Evolutionary conservation across 176 grass and related monocot genomes (phyloP), one percentile per base, ranked within the genome.

Genomic region (Carex kokanica): DNA sequence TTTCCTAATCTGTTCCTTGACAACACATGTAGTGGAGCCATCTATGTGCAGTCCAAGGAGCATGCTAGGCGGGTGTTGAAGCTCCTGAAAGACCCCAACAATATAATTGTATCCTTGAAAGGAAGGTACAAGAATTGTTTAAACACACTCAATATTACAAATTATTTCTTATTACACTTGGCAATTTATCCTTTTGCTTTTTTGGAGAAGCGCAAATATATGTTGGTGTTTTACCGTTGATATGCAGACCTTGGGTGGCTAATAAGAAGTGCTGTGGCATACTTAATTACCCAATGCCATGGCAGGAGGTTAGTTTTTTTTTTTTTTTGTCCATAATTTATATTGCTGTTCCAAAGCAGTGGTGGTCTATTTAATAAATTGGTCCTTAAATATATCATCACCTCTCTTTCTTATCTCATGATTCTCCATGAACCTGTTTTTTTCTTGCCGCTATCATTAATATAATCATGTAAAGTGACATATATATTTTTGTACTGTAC

Each of bases 211-310:
- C 36, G 36, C 36, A 5, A 38, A 38, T 38, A 38, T 74, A 49
- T 74, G 41, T 10, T 47, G 69, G n/a, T 70, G 7, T 60, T 32
- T 86, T 58, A 9, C 61, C 53, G 29, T 70, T 62, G 56, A 23
- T 81, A 36, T 82, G 45, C 84, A 87, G 85, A 17, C 85, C 85
- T 61, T 87, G 85, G 85, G 65, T 87, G 78, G 36, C 23, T 47
- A 82, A 25, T 34, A 9, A 74, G 57, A 87, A 72, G 45, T 87
- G 77, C 40, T 82, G 85, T 87, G 85, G 85, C 40, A 72, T 43
- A 73, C 41, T 49, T 51, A 8, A 74, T 21, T 23, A 20, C 16
- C 52, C 27, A 62, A 87, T 87, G 85, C 85, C 85, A 62, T 81
- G 34, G 53, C 24, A 60, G 34, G 85, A 87, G 64, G 85, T 86